Evolutionary conservation across 1,139 yeast species (phyloP).

Genomic region (Geotrichum fermentans): DNA sequence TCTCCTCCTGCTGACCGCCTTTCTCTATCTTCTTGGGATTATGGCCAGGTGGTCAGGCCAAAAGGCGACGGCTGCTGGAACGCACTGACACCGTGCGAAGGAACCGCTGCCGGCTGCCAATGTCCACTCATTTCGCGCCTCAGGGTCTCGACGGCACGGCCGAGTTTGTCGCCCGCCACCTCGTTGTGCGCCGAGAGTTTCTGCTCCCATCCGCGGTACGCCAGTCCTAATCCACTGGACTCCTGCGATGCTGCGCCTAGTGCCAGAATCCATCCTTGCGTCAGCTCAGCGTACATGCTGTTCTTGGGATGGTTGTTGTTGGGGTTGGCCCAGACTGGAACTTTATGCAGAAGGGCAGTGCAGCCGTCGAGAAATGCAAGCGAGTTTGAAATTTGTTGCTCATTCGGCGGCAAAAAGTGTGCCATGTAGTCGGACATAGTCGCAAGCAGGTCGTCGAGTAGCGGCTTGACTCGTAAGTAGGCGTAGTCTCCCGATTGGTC

Average conservation of each 20-base stretch:
- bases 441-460: conserved; percentile 67
- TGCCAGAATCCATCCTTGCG: conserved; percentile 68
- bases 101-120: neutral
- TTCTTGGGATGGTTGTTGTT: conserved; percentile 69
- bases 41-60: neutral
- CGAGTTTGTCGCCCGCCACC: conserved; percentile 42
- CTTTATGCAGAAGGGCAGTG: conserved; percentile 56
- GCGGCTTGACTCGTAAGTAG: conserved; percentile 73
- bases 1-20: too few species aligned
- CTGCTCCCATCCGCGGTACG: conserved; percentile 50
- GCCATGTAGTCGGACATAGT: conserved; percentile 77
- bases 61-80: neutral
- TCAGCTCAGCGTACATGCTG: conserved; percentile 74
- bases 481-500: conserved; percentile 76
- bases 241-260: conserved; percentile 43
- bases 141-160: conserved; percentile 20
- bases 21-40: too few species aligned
- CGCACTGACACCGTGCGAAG: neutral
- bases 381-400: conserved; percentile 51
- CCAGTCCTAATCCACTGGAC: conserved; percentile 38
- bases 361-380: conserved; percentile 65
- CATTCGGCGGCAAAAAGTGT: conserved; percentile 75
- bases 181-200: conserved; percentile 59
- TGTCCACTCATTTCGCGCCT: conserved; percentile 3
- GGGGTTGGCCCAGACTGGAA: conserved; percentile 68